Evolutionary conservation across 371 early-diverging fungal species (phyloP).

Genomic region (Syncephalis fuscata): DNA sequence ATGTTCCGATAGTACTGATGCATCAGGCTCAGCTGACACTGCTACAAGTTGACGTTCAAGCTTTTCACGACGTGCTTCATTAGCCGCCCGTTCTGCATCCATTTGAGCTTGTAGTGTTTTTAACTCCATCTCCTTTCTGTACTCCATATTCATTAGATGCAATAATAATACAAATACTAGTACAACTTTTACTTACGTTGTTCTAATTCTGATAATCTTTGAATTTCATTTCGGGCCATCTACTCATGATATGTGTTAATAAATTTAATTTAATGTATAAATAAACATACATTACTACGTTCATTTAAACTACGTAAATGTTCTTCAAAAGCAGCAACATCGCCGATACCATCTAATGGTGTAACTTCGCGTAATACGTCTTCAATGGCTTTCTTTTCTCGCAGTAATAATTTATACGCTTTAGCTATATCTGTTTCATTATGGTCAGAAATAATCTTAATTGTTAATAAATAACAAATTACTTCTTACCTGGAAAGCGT

Average conservation of each 20-base stretch:
- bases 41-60: too few species aligned
- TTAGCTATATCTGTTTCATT: not conserved
- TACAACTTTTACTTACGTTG: not conserved
- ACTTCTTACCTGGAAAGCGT: constrained; percentile 14
- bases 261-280: too few species aligned
- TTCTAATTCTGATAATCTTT: constrained; percentile 1
- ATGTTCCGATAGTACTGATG: too few species aligned
- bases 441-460: not conserved
- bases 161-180: too few species aligned
- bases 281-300: not conserved
- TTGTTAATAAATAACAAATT: not conserved
- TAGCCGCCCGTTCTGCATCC: too few species aligned
- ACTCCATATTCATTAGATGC: too few species aligned
- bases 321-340: constrained; percentile 4
- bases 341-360: constrained; percentile 3
- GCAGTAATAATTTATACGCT: constrained; percentile 1
- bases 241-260: not conserved
- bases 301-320: constrained; percentile 4
- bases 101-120: too few species aligned
- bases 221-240: constrained; percentile 4
- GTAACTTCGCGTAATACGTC: not conserved
- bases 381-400: constrained; percentile 5
- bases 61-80: too few species aligned
- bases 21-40: too few species aligned
- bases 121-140: too few species aligned